Conservation (phyloP, 805 yeast genomes). For the Debaryomyces maramus region DNA sequence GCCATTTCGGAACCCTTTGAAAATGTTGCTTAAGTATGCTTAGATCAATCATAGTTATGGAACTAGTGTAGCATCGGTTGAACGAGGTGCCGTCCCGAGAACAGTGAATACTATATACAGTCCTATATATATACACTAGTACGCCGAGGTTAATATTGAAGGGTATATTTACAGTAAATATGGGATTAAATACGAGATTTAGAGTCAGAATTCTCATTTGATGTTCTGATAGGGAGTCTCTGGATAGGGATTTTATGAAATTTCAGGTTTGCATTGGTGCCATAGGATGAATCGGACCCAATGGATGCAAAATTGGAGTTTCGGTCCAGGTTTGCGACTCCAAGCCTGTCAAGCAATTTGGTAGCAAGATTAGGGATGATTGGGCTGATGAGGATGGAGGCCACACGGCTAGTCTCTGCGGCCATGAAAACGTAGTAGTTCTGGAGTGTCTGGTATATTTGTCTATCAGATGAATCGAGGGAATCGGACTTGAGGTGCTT, state of each 20-base stretch:
- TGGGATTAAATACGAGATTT: too few species aligned
- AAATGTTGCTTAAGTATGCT: neutral
- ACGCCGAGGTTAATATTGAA: neutral
- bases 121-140: neutral
- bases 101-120: neutral
- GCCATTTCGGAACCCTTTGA: slow-evolving; percentile 8
- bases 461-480: slow-evolving; percentile 17
- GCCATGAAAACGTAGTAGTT: slow-evolving; percentile 62
- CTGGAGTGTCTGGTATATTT: slow-evolving; percentile 16
- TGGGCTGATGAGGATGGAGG: slow-evolving; percentile 67
- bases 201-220: too few species aligned
- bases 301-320: slow-evolving; percentile 43
- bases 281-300: slow-evolving; percentile 65
- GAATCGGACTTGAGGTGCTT: slow-evolving; percentile 20
- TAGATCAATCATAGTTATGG: neutral
- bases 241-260: slow-evolving; percentile 51
- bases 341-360: slow-evolving; percentile 60
- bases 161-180: neutral
- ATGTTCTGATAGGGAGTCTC: slow-evolving; percentile 22
- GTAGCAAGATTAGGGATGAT: slow-evolving; percentile 67
- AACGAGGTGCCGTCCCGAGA: too few species aligned
- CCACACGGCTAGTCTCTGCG: slow-evolving; percentile 68
- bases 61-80: too few species aligned
- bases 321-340: slow-evolving; percentile 48
- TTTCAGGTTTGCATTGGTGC: slow-evolving; percentile 49